Conservation (phyloP, 306 rosid species). For the Dryas octopetala region DNA sequence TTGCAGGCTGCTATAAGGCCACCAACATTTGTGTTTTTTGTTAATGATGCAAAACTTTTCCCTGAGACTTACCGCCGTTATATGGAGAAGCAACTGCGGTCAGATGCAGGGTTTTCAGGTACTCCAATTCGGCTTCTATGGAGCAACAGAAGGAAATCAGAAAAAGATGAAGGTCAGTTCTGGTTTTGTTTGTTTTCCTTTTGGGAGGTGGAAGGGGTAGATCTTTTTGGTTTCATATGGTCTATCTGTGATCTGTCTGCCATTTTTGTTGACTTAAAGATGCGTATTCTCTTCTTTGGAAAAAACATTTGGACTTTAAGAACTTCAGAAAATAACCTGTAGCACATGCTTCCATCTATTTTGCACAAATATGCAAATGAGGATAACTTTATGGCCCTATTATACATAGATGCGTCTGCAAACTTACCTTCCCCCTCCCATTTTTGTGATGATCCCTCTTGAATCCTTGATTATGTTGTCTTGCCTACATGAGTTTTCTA, state of each 20-base stretch:
- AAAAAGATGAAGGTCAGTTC: slow-evolving; percentile 63
- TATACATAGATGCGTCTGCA: neutral
- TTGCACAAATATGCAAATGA: neutral
- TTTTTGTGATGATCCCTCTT: neutral
- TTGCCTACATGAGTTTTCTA: neutral
- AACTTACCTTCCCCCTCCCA: neutral
- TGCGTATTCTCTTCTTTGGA: neutral
- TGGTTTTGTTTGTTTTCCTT: slow-evolving; percentile 14
- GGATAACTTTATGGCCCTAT: neutral
- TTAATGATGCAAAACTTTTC: slow-evolving; percentile 90
- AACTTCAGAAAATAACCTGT: neutral
- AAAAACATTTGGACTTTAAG: too few relatives aligned
- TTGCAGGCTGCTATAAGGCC: slow-evolving; percentile 97
- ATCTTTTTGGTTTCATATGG: neutral
- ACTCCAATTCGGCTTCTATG: slow-evolving; percentile 89
- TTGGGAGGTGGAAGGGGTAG: neutral
- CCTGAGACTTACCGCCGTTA: slow-evolving; percentile 80
- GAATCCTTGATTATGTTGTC: slow-evolving; percentile 4
- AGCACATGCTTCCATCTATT: neutral
- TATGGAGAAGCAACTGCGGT: slow-evolving; percentile 87
- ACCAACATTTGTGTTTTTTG: slow-evolving; percentile 93
- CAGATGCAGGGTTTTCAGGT: slow-evolving; percentile 87
- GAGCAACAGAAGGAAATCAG: slow-evolving; percentile 79
- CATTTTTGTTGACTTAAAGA: neutral
- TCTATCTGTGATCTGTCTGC: neutral